These are phyloP conservation scores for Paramecium tetraurelia DNA, from an alignment of 73 alveolate species.

Conservation along the genomic window DNA sequence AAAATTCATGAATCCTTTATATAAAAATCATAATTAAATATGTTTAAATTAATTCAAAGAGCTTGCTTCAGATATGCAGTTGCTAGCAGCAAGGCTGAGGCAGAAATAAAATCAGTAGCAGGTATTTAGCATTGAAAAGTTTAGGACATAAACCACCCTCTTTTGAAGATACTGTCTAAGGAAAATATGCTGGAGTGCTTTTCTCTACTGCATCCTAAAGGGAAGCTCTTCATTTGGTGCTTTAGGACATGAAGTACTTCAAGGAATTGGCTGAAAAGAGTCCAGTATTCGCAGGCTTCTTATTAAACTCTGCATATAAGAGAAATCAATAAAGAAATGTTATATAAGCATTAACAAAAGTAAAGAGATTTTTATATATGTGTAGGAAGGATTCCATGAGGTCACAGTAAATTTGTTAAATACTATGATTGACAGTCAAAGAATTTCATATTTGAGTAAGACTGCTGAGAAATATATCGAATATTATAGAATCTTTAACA, in stretches of 20 bases:
- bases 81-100: background rate
- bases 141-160: conserved; percentile 62
- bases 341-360: conserved; percentile 54
- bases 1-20: background rate
- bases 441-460: conserved; percentile 66
- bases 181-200: conserved; percentile 79
- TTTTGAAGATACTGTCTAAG: conserved; percentile 72
- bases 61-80: conserved; percentile 11
- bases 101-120: conserved; percentile 39
- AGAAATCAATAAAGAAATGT: conserved; percentile 65
- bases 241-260: conserved; percentile 70
- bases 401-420: conserved; percentile 70
- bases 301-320: conserved; percentile 60
- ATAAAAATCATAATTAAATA: background rate
- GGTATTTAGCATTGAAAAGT: background rate
- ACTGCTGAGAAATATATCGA: conserved; percentile 72
- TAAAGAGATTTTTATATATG: background rate
- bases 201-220: conserved; percentile 71
- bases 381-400: conserved; percentile 57
- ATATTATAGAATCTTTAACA: conserved; percentile 67
- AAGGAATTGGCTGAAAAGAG: conserved; percentile 59
- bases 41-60: background rate
- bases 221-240: conserved; percentile 66
- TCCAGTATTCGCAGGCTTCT: conserved; percentile 60
- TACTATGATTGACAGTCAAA: conserved; percentile 73